Evolutionary conservation across 768 basidiomycete genomes (phyloP).

Genomic region (Panus rudis): DNA sequence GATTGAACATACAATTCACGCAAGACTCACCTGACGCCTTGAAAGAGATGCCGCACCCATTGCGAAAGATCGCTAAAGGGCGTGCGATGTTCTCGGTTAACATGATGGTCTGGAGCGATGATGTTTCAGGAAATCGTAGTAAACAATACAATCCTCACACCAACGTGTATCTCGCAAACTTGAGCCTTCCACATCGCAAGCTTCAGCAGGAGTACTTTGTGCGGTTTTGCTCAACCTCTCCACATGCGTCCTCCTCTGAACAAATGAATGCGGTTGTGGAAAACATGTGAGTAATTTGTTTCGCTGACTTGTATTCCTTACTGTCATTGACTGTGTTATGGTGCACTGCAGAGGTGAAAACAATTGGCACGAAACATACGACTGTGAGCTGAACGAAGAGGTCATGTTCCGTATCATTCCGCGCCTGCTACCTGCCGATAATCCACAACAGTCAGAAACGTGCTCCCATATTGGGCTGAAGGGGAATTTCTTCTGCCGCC

Average conservation of each 20-base stretch:
- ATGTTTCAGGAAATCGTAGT: conserved; percentile 37
- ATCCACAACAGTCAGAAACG: conserved; percentile 17
- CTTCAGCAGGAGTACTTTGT: conserved; percentile 31
- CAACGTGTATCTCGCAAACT: conserved; percentile 33
- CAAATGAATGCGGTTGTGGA: conserved; percentile 29
- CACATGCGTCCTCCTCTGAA: conserved; percentile 29
- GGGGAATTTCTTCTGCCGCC: conserved; percentile 33
- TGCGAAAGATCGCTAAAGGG: conserved; percentile 5
- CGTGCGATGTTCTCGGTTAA: conserved; percentile 3
- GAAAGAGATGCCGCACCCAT: conserved; percentile 7
- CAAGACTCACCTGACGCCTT: neutral
- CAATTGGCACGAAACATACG: conserved; percentile 8
- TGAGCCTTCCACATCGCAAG: conserved; percentile 28
- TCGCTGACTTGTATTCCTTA: too few species aligned
- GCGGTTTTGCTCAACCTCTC: conserved; percentile 35
- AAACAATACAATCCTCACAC: conserved; percentile 42
- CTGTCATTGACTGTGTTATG: too few species aligned
- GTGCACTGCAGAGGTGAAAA: neutral
- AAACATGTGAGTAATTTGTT: conserved; percentile 18
- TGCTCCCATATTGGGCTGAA: conserved; percentile 30
- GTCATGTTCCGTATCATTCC: conserved; percentile 7
- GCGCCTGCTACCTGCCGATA: conserved; percentile 12
- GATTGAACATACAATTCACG: neutral
- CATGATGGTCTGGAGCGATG: conserved; percentile 21
- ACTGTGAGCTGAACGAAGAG: conserved; percentile 8